Evolutionary conservation across 2,329 filamentous ascomycete genomes (phyloP).

Genomic region (Stemphylium lycopersici): DNA sequence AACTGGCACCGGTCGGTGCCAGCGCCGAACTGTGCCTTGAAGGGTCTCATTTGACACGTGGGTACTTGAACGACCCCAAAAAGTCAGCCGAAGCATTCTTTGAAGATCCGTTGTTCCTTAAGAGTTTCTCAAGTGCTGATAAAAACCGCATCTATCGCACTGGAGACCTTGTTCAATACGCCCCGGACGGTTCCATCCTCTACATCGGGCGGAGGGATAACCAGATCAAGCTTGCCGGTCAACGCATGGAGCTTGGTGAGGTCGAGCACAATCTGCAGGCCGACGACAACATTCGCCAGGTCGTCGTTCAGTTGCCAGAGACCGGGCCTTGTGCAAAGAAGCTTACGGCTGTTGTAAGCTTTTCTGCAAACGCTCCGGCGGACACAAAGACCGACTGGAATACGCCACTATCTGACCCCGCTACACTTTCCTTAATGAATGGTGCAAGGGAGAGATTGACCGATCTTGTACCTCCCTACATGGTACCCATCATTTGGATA

Average conservation of each 20-base stretch:
- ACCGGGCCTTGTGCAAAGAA: slow-evolving; percentile 50
- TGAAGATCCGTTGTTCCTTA: slow-evolving; percentile 32
- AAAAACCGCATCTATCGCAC: slow-evolving; percentile 39
- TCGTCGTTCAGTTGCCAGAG: slow-evolving; percentile 53
- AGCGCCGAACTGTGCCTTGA: slow-evolving; percentile 43
- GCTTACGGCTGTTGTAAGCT: slow-evolving; percentile 54
- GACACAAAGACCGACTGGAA: slow-evolving; percentile 33
- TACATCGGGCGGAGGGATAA: slow-evolving; percentile 43
- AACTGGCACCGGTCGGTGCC: slow-evolving; percentile 39
- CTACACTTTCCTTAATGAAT: slow-evolving; percentile 38
- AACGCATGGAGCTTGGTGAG: slow-evolving; percentile 45
- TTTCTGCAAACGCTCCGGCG: slow-evolving; percentile 32
- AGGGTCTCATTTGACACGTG: slow-evolving; percentile 38
- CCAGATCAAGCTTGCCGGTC: slow-evolving; percentile 45
- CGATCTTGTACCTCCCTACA: slow-evolving; percentile 38
- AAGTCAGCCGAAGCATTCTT: slow-evolving; percentile 38
- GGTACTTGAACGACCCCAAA: slow-evolving; percentile 36
- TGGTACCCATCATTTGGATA: slow-evolving; percentile 44
- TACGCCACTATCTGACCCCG: slow-evolving; percentile 40
- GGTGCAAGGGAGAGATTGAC: slow-evolving; percentile 36
- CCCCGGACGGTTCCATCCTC: slow-evolving; percentile 33
- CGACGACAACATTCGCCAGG: slow-evolving; percentile 43
- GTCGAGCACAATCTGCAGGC: slow-evolving; percentile 40
- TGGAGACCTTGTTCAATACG: slow-evolving; percentile 43
- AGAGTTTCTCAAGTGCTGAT: slow-evolving; percentile 12